phyloP scores from a whole-genome alignment of 2,329 filamentous ascomycete species.

The Sporothrix variecibatus region DNA sequence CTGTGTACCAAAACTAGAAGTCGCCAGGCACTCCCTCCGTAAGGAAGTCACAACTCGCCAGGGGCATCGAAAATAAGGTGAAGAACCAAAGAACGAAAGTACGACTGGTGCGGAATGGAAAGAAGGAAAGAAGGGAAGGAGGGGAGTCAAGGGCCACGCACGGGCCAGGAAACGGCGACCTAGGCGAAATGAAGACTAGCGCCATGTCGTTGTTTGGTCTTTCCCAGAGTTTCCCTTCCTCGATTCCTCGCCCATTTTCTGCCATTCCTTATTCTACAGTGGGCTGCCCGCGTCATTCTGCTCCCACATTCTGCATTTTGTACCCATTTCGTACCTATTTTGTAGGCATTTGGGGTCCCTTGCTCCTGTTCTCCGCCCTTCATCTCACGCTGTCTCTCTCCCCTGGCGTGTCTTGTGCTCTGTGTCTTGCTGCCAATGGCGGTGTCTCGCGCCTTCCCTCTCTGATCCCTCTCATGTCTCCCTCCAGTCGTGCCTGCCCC shows the following conservation, averaged over 20 bases:
- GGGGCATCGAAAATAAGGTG: neutral
- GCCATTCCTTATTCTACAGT: no score
- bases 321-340: neutral
- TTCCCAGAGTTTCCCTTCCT: slow-evolving; percentile 26
- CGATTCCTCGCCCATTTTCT: neutral
- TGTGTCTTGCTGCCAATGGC: neutral
- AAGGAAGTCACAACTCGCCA: neutral
- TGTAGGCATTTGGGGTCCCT: slow-evolving; percentile 1
- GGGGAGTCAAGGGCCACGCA: slow-evolving; percentile 28
- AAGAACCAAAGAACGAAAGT: neutral
- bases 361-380: slow-evolving; percentile 22
- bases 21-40: neutral
- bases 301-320: slow-evolving; percentile 6
- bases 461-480: slow-evolving; percentile 1
- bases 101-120: slow-evolving; percentile 12
- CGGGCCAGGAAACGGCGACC: slow-evolving; percentile 29
- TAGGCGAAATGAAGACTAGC: slow-evolving; percentile 29
- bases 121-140: slow-evolving; percentile 6
- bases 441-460: slow-evolving; percentile 15
- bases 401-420: neutral
- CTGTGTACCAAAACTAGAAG: neutral
- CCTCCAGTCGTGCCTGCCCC: slow-evolving; percentile 17
- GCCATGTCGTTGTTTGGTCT: slow-evolving; percentile 26
- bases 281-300: slow-evolving; percentile 27
- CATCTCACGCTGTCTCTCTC: slow-evolving; percentile 17